Evolutionary conservation across 768 basidiomycete species (phyloP).

Genomic region (Pisolithus orientalis): DNA sequence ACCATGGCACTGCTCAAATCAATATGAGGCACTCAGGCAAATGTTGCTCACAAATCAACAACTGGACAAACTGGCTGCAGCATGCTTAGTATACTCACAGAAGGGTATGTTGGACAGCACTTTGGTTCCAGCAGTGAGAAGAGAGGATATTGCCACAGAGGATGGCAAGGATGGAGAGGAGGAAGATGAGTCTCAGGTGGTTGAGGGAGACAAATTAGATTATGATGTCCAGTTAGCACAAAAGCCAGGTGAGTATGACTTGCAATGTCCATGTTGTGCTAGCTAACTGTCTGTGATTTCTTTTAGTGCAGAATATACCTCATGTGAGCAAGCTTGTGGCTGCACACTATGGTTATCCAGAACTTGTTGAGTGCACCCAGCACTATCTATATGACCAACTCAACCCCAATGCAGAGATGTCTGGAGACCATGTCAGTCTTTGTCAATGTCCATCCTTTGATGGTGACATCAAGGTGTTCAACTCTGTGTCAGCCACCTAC

Average conservation of each 20-base stretch:
- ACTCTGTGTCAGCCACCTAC: no score
- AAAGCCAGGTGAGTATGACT: neutral
- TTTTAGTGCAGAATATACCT: slow-evolving; percentile 1
- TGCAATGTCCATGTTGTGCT: no score
- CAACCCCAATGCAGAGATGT: no score
- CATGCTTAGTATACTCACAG: neutral
- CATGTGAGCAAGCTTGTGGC: neutral
- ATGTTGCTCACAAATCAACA: neutral
- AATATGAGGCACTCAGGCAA: slow-evolving; percentile 14
- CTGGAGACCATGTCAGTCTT: no score
- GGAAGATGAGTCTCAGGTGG: neutral
- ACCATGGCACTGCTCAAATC: slow-evolving; percentile 18
- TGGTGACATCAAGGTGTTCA: neutral
- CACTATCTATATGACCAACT: no score
- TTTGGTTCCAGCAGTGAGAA: neutral
- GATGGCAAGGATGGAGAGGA: neutral
- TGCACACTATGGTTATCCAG: no score
- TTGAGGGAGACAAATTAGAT: neutral
- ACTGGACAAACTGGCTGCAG: neutral
- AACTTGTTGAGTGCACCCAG: no score
- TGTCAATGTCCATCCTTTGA: neutral
- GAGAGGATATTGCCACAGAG: neutral
- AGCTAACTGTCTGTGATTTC: neutral
- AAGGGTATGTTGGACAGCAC: neutral
- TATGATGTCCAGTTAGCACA: neutral